These are phyloP conservation scores for Phaeosphaeria sp. DNA, from an alignment of 2,329 filamentous ascomycete genomes.

Conservation along the genomic window DNA sequence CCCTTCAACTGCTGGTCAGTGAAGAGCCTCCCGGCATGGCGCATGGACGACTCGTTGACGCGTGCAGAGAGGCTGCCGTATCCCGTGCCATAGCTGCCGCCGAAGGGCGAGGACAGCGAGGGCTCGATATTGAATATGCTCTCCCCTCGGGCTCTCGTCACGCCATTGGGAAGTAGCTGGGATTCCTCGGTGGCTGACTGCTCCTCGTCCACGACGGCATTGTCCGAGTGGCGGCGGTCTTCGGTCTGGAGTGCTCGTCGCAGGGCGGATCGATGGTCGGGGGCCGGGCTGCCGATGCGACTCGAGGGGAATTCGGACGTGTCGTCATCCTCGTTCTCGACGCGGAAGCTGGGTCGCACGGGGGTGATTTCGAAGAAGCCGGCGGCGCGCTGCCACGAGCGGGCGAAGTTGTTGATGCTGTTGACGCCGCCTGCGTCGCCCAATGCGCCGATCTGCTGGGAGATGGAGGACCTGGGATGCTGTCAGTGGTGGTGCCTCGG, in stretches of 20 bases:
- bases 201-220: conserved; percentile 47
- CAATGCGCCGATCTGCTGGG: conserved; percentile 57
- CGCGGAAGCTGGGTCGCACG: conserved; percentile 74
- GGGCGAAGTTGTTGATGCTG: conserved; percentile 90
- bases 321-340: conserved; percentile 45
- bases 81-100: conserved; percentile 73
- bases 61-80: conserved; percentile 66
- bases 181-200: conserved; percentile 39
- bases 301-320: conserved; percentile 41
- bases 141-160: conserved; percentile 45
- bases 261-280: conserved; percentile 51
- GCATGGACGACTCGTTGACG: conserved; percentile 63
- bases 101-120: conserved; percentile 69
- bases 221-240: conserved; percentile 46
- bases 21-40: conserved; percentile 61
- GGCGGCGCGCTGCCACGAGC: conserved; percentile 90
- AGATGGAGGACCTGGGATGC: conserved; percentile 53
- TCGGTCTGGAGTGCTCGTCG: conserved; percentile 48
- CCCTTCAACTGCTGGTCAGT: conserved; percentile 55
- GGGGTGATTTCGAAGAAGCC: conserved; percentile 88
- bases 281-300: conserved; percentile 36
- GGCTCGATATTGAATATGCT: conserved; percentile 58
- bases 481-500: neutral
- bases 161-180: conserved; percentile 34
- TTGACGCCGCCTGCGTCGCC: conserved; percentile 87